phyloP scores from a whole-genome alignment of 75 land plant genomes.

The Ceratopteris richardii region DNA sequence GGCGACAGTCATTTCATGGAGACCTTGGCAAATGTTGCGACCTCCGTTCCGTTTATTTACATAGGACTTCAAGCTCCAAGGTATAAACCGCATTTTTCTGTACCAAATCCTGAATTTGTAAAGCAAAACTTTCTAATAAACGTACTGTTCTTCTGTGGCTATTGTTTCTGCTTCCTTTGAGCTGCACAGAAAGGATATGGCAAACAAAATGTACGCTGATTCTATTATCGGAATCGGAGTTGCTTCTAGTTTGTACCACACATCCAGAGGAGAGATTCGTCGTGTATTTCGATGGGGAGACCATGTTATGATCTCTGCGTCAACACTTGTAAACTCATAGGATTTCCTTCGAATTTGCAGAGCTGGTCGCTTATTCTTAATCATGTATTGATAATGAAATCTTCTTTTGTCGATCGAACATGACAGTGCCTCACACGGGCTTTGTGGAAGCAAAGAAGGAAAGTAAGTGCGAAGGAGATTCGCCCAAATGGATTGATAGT shows the following conservation, averaged over 20 bases:
- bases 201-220: slow-evolving; percentile 60
- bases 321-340: slow-evolving; percentile 45
- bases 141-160: too few species aligned
- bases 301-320: slow-evolving; percentile 90
- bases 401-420: too few species aligned
- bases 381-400: too few species aligned
- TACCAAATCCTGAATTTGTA: not conserved
- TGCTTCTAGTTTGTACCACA: slow-evolving; percentile 81
- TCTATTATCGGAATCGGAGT: slow-evolving; percentile 90
- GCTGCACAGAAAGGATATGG: slow-evolving; percentile 68
- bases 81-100: slow-evolving; percentile 12
- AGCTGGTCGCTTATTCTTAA: too few species aligned
- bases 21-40: slow-evolving; percentile 71
- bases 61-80: slow-evolving; percentile 85
- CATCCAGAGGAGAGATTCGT: slow-evolving; percentile 70
- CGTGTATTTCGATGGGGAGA: slow-evolving; percentile 75
- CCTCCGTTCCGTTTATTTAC: slow-evolving; percentile 83
- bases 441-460: slow-evolving; percentile 18
- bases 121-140: not conserved
- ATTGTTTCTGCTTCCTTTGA: too few species aligned
- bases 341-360: too few species aligned
- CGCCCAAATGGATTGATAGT: slow-evolving; percentile 59
- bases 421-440: slow-evolving; percentile 89
- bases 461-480: slow-evolving; percentile 13
- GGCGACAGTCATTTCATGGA: slow-evolving; percentile 50